These are phyloP conservation scores for Aegilops bicornis DNA, from an alignment of 176 grass and related monocot genomes.

Conservation along the genomic window DNA sequence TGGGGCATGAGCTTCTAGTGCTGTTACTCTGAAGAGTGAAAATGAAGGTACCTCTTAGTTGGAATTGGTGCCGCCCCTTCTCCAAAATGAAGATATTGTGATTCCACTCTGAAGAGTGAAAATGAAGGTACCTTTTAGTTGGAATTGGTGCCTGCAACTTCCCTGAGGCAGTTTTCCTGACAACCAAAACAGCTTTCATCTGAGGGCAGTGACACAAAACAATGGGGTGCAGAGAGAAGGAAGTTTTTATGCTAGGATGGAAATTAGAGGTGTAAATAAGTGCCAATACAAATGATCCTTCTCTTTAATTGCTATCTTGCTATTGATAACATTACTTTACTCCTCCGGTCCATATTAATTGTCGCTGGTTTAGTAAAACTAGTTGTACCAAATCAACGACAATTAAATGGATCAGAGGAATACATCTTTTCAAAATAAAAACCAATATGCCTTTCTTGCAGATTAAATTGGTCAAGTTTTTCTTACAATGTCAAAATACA, in stretches of 20 bases:
- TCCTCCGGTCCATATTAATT: no score
- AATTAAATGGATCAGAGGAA: no score
- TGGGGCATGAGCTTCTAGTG: neutral
- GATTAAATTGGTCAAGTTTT: slow-evolving; percentile 29
- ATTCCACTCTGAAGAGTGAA: neutral
- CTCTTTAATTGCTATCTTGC: no score
- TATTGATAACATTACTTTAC: no score
- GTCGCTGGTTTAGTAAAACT: no score
- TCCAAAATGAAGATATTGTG: slow-evolving; percentile 4
- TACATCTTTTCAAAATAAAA: no score
- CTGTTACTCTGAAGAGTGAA: neutral
- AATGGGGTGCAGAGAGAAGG: neutral
- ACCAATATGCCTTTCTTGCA: slow-evolving; percentile 3
- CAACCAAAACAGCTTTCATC: neutral
- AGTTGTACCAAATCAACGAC: no score
- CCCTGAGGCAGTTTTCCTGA: neutral
- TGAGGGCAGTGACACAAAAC: neutral
- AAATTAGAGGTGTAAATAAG: slow-evolving; percentile 2
- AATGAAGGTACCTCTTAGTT: slow-evolving; percentile 1
- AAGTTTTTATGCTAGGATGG: neutral
- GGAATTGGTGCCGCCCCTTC: neutral
- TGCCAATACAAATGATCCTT: no score
- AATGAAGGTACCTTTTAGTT: neutral
- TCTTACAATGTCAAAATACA: neutral
- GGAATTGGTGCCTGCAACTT: neutral